Evolutionary conservation across 139 green algal species (phyloP).

Genomic region (Diplosphaera chodatii): DNA sequence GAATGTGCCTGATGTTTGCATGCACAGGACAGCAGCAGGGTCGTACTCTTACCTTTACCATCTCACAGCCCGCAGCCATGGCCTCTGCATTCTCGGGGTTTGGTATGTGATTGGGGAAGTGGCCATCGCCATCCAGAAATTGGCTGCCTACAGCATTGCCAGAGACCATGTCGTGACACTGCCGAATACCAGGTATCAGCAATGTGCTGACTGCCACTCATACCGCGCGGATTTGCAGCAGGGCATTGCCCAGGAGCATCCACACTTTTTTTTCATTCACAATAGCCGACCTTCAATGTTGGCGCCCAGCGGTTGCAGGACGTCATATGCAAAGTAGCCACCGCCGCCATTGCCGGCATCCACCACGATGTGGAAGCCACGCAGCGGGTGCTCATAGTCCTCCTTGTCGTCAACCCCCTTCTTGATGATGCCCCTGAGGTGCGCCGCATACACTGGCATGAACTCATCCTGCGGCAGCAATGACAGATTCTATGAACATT

Average conservation of each 20-base stretch:
- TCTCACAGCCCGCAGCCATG: conserved; percentile 54
- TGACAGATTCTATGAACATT: too few relatives aligned
- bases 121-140: conserved; percentile 90
- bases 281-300: conserved; percentile 62
- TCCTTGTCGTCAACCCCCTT: conserved; percentile 36
- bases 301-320: conserved; percentile 87
- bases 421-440: conserved; percentile 65
- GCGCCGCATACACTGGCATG: conserved; percentile 54
- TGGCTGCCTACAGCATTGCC: conserved; percentile 74
- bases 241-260: too few relatives aligned
- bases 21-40: too few relatives aligned
- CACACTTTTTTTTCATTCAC: too few relatives aligned
- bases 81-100: conserved; percentile 83
- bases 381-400: conserved; percentile 51
- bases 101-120: conserved; percentile 90
- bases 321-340: conserved; percentile 81
- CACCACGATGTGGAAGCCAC: conserved; percentile 54
- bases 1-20: too few relatives aligned
- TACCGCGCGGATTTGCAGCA: too few relatives aligned
- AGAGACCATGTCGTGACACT: too few relatives aligned
- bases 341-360: conserved; percentile 77
- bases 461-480: conserved; percentile 25
- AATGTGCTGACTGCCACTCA: too few relatives aligned
- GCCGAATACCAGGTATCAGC: too few relatives aligned
- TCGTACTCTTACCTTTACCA: too few relatives aligned